A percentile compares a stretch with the other conserved stretches of the same genome.
Evolutionary conservation across 257 asterid species (phyloP).

Genomic region (Solanum pennellii): DNA sequence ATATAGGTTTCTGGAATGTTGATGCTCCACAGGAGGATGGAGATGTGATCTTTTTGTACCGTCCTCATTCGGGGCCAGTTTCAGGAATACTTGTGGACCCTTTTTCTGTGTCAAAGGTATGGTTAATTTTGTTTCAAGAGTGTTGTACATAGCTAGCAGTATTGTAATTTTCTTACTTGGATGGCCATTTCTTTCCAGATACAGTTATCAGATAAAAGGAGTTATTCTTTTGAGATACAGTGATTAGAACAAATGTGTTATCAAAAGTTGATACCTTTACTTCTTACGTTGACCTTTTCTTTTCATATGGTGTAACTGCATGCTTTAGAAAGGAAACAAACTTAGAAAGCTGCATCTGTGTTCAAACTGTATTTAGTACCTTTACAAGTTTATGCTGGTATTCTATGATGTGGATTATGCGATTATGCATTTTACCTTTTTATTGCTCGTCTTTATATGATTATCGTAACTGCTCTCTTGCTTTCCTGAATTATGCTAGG

Average conservation of each 20-base stretch:
- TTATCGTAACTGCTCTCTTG: background rate
- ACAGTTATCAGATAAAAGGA: background rate
- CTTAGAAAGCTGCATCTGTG: background rate
- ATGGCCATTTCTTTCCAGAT: background rate
- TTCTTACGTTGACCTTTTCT: background rate
- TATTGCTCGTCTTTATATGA: background rate
- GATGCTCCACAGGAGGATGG: slow-evolving; percentile 45
- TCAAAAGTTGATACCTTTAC: background rate
- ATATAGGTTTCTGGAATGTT: slow-evolving; percentile 78
- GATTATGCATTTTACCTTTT: background rate
- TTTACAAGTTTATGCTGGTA: background rate
- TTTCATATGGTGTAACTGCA: background rate
- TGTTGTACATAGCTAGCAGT: background rate
- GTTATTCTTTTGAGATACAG: background rate
- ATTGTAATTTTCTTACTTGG: background rate
- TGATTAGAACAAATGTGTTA: background rate
- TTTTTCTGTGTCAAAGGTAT: slow-evolving; percentile 58
- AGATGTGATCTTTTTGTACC: slow-evolving; percentile 56
- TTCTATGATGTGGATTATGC: background rate
- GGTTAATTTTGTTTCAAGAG: background rate
- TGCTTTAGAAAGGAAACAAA: background rate
- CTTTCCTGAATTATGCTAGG: background rate
- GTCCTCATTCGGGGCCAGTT: slow-evolving; percentile 68
- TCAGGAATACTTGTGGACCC: slow-evolving; percentile 62
- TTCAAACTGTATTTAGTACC: background rate